Conservation (phyloP, 805 yeast genomes). For the Blastobotrys mokoenaii region DNA sequence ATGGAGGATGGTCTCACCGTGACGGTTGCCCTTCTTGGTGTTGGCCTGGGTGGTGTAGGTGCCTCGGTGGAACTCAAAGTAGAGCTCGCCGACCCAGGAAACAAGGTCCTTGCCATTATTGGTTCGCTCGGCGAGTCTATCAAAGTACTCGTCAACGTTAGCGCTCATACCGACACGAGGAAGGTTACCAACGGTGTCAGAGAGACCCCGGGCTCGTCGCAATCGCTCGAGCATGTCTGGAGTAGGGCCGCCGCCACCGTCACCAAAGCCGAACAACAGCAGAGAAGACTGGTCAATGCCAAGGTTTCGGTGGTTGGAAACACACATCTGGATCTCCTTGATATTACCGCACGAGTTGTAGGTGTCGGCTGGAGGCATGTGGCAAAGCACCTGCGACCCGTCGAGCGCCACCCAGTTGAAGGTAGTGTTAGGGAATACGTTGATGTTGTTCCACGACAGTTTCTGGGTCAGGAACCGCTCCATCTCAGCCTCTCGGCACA, state of each 20-base stretch:
- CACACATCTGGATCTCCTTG: conserved; percentile 80
- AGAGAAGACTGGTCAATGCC: conserved; percentile 74
- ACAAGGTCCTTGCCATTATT: conserved; percentile 62
- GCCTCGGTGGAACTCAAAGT: conserved; percentile 93
- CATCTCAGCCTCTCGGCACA: conserved; percentile 78
- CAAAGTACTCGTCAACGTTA: conserved; percentile 70
- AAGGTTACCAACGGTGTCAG: conserved; percentile 72
- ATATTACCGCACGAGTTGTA: conserved; percentile 92
- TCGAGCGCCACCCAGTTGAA: conserved; percentile 95
- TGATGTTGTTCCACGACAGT: conserved; percentile 93
- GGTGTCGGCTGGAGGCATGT: conserved; percentile 97
- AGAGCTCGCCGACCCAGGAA: conserved; percentile 89
- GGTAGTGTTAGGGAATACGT: conserved; percentile 80
- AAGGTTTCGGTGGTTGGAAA: conserved; percentile 71
- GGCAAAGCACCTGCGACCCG: conserved; percentile 87
- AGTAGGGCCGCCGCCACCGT: conserved; percentile 98
- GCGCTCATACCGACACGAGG: conserved; percentile 76
- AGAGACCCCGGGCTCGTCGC: conserved; percentile 81
- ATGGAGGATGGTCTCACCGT: conserved; percentile 65
- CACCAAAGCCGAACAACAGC: conserved; percentile 86
- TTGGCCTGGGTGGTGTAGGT: conserved; percentile 92
- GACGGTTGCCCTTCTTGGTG: conserved; percentile 72
- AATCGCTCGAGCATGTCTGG: conserved; percentile 87
- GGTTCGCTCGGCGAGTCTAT: conserved; percentile 51
- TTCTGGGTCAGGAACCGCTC: conserved; percentile 85